Evolutionary conservation across 1,139 yeast species (phyloP), one percentile per base, ranked within the genome.

Genomic region (Saccharomyces hybrid): DNA sequence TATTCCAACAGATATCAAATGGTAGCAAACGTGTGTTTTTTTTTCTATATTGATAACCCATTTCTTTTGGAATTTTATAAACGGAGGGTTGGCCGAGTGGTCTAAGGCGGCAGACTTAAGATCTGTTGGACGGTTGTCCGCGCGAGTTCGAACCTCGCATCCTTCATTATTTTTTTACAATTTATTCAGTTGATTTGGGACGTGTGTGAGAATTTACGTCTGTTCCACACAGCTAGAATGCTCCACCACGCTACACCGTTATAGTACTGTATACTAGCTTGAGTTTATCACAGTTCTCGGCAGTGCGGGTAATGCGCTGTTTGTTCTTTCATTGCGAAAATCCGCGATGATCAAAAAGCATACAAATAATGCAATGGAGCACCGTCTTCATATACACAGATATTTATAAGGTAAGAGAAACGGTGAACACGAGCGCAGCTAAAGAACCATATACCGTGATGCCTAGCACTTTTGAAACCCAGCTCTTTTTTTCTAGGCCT

Each of bases 111-210:
- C 53, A 51, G 53, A 51, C 53, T 51, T 51, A 51, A 51, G 53
- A 51, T 51, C 53, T 51, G 53, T 51, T 51, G 53, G 51, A 51
- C 53, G 53, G 51, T 51, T 67, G 83, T 81, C 86, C 87, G 87
- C 86, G 87, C 86, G 86, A 82, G 87, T 82, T 83, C 87, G 87
- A 82, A 82, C 86, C 87, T 81, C 87, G 86, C 87, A 80, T 79
- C 86, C 86, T 81, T 81, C 86, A 82, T 66, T 73, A 74, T 71
- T 71, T 76, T 76, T 76, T 70, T 60, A 32, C 27, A 3, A 42
- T 14, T 32, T 31, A 1, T 34, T 34, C 12, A 6, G 41, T 14
- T 0, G 41, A 19, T 38, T 8, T 24, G 16, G 14, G 3, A 5
- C 4, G n/a, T n/a, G n/a, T 9, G 4, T 14, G 19, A 32, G 9